A percentile compares a stretch with the other conserved stretches of the same genome.
Conservation (phyloP, 2,329 filamentous ascomycete genomes). For the Clonostachys rhizophaga region DNA sequence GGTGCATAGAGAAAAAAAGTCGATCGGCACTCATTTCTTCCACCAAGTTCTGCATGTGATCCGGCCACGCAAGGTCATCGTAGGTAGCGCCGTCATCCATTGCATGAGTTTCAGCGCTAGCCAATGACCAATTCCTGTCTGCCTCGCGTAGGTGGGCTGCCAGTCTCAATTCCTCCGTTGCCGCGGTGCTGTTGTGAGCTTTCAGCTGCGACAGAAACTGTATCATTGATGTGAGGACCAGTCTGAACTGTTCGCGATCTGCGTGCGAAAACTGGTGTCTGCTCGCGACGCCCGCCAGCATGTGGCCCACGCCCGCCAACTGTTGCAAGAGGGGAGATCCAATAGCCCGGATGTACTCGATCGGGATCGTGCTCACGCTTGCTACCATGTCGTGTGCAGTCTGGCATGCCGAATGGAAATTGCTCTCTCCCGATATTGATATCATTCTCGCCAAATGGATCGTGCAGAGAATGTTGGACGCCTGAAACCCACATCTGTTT, state of each 20-base stretch:
- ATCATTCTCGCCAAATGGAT: conserved; percentile 20
- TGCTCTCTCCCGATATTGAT: conserved; percentile 6
- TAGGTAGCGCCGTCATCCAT: no score
- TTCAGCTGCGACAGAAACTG: conserved; percentile 11
- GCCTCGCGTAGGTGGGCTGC: background rate
- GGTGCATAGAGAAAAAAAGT: no score
- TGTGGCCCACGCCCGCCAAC: conserved; percentile 18
- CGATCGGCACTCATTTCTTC: no score
- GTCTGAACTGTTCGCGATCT: conserved; percentile 7
- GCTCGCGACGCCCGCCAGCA: conserved; percentile 16
- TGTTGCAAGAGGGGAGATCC: conserved; percentile 21
- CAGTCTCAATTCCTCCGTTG: background rate
- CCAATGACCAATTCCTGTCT: background rate
- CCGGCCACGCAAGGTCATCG: no score
- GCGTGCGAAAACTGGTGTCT: conserved; percentile 4
- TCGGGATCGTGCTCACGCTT: conserved; percentile 16
- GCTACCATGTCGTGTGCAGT: conserved; percentile 15
- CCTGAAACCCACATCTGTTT: conserved; percentile 19
- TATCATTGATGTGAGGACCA: conserved; percentile 17
- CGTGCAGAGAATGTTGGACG: conserved; percentile 23
- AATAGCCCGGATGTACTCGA: conserved; percentile 15
- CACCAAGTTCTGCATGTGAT: no score
- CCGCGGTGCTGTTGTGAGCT: background rate
- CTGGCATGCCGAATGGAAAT: conserved; percentile 12
- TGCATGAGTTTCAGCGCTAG: no score